These are phyloP conservation scores for Lactifluus hygrophoroides DNA, from an alignment of 768 basidiomycete genomes.

Conservation along the genomic window DNA sequence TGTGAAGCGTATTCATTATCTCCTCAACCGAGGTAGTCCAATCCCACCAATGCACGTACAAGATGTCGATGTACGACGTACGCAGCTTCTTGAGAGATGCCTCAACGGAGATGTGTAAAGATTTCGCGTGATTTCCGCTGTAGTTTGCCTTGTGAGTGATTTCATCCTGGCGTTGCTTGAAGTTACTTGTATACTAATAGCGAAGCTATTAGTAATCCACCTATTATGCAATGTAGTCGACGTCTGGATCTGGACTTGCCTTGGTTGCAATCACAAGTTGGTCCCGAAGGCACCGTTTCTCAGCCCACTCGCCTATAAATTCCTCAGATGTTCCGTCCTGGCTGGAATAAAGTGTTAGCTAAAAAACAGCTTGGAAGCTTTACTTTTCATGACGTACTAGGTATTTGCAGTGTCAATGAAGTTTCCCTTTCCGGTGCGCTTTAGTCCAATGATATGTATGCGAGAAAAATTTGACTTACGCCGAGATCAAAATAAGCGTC, in stretches of 20 bases:
- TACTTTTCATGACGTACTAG: constrained; percentile 25
- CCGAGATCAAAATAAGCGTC: too few species aligned
- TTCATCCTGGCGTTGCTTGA: constrained; percentile 16
- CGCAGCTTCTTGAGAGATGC: too few species aligned
- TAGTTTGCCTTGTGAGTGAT: constrained; percentile 33
- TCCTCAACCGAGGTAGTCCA: constrained; percentile 30
- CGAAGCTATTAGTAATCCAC: not conserved
- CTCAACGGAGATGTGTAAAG: too few species aligned
- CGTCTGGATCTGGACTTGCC: too few species aligned
- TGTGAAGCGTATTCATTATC: constrained; percentile 27
- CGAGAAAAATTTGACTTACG: not conserved
- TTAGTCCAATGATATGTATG: not conserved
- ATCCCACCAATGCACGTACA: too few species aligned
- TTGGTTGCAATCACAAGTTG: too few species aligned
- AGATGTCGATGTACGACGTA: too few species aligned
- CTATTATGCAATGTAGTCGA: not conserved
- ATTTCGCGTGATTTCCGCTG: too few species aligned
- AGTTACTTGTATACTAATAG: constrained; percentile 25
- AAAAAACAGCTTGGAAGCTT: too few species aligned
- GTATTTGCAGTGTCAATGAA: too few species aligned
- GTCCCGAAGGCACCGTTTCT: constrained; percentile 3
- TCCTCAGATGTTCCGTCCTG: constrained; percentile 22
- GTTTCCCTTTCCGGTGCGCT: constrained; percentile 16
- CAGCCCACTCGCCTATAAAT: constrained; percentile 27
- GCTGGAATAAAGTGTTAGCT: not conserved